Percentiles rank a stretch among this genome's conserved stretches.
Evolutionary conservation across 2,329 filamentous ascomycete species (phyloP).

Genomic region (Chalaropsis thielavioides): DNA sequence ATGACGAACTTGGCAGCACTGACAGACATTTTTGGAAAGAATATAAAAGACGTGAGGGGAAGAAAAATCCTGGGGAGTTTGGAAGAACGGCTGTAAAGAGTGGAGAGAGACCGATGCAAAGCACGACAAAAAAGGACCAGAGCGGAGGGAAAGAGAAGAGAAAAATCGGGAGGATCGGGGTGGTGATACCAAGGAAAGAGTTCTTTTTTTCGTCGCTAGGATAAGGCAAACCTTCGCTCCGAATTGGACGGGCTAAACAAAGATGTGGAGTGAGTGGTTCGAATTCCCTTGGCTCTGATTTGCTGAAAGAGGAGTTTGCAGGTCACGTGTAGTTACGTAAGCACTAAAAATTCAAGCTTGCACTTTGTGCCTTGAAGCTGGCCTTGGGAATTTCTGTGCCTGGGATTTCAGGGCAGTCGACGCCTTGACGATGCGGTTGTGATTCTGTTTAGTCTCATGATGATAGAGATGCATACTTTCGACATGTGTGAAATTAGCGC

Average conservation of each 20-base stretch:
- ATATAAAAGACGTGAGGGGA: constrained; percentile 23
- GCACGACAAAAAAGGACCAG: neutral
- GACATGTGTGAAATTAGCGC: too few relatives aligned
- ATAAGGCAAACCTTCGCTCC: constrained; percentile 8
- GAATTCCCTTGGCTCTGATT: constrained; percentile 15
- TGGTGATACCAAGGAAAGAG: constrained; percentile 14
- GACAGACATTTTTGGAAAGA: constrained; percentile 47
- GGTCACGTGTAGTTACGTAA: constrained; percentile 12
- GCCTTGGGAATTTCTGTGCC: neutral
- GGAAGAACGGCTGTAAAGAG: constrained; percentile 23
- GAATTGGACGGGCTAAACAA: constrained; percentile 3
- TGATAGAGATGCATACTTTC: too few relatives aligned
- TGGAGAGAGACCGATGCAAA: constrained; percentile 13
- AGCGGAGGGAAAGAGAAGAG: constrained; percentile 7
- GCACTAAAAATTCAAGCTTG: neutral
- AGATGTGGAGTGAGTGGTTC: constrained; percentile 9
- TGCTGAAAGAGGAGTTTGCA: neutral
- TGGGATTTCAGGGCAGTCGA: constrained; percentile 11
- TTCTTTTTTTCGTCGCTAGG: constrained; percentile 6
- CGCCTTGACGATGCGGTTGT: neutral
- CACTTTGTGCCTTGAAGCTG: neutral
- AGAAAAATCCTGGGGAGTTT: constrained; percentile 6
- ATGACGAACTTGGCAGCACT: constrained; percentile 60
- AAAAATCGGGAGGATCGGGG: constrained; percentile 16
- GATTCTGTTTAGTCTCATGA: neutral